Percentiles rank a stretch among this genome's conserved stretches.
Conservation (phyloP, 768 basidiomycete genomes). For the Amanita subjunquillea region DNA sequence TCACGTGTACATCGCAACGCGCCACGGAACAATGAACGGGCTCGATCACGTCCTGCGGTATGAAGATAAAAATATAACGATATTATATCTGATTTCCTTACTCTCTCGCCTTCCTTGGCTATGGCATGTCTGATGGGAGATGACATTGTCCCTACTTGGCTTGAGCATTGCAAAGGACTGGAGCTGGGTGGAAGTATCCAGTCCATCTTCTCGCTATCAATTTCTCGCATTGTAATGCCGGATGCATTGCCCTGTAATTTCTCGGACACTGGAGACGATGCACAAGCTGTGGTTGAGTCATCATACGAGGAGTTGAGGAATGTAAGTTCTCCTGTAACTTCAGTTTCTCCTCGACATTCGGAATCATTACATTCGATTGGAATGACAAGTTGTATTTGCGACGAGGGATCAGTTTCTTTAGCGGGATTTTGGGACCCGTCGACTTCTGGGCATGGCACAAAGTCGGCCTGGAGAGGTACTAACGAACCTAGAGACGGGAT, state of each 20-base stretch:
- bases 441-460: too few species aligned
- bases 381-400: not conserved
- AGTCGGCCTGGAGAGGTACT: too few species aligned
- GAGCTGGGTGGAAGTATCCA: constrained; percentile 1
- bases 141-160: not conserved
- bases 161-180: not conserved
- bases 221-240: not conserved
- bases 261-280: not conserved
- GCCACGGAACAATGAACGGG: not conserved
- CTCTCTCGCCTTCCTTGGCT: not conserved
- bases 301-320: not conserved
- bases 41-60: too few species aligned
- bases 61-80: too few species aligned
- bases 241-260: not conserved
- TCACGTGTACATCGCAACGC: not conserved
- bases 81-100: not conserved
- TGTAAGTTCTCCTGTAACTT: not conserved
- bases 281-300: not conserved
- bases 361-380: not conserved
- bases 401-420: not conserved
- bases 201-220: not conserved
- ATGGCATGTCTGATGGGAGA: not conserved
- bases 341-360: not conserved
- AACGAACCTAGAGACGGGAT: too few species aligned
- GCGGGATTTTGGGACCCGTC: too few species aligned